Base-by-base conservation (phyloP, 441 rosid species). In the Metrosideros polymorpha region DNA sequence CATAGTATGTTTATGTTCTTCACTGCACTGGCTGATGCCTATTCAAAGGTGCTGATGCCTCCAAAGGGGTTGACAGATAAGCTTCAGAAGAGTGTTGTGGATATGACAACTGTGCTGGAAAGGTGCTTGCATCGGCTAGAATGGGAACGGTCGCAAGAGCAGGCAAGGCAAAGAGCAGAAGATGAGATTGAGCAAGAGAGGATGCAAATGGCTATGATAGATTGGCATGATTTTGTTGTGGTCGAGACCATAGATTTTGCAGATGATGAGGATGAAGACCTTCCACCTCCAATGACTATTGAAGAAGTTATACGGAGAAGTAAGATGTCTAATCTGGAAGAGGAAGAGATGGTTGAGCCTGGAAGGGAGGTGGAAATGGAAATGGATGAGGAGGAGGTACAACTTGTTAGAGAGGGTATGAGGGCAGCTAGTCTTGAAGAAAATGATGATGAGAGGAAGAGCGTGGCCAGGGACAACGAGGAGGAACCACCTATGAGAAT, bases 351-450 rank as follows among this genome's bases (percentile, higher is more conserved):
- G 83, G 87, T 92, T 82, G 99, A 96, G 90, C 93, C 98, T 92
- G 99, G 95, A 87, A 98, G 93, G 88, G 99, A 95, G 91, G 93
- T 95, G 13, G 99, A 95, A 87, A 98, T 98, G 99, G 99, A 98
- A 87, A 96, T 98, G 99, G 99, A 98, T 84, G 99, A 95, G 89
- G 99, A 98, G 88, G 99, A 98, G 92, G 94, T 95, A 83, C 95
- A 94, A 90, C 99, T 98, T 89, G 99, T 96, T 56, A 98, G 94
- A 47, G 99, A 98, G 88, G 99, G 99, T 88, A 96, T 95, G 98
- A 91, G 91, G 92, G 96, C 93, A 50, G 94, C 99, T 35, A 94
- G 92, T 86, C 86, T 95, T 85, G 95, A 91, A 85, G 99, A 94
- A 83, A 92, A 91, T 87, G 95, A 92, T 63, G 89, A 87, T 39